Conservation (phyloP, 257 asterid species). For the Eucommia ulmoides region DNA sequence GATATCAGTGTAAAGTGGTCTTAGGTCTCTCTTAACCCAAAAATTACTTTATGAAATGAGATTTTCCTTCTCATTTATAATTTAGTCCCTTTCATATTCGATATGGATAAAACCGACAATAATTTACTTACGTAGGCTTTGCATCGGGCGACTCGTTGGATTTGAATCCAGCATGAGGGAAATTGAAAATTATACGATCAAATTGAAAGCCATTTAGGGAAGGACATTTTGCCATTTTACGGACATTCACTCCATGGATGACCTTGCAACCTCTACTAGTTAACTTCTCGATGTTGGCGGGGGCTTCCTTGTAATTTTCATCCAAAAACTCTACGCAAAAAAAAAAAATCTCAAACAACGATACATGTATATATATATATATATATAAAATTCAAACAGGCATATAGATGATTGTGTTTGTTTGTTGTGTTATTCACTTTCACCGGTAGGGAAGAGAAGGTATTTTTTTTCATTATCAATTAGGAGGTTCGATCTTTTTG, state of each 20-base stretch:
- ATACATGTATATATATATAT: too few species aligned
- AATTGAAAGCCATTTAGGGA: not conserved
- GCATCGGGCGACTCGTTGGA: conserved; percentile 1
- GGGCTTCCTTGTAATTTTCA: conserved; percentile 9
- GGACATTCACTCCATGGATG: not conserved
- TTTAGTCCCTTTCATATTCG: too few species aligned
- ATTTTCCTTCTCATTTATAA: too few species aligned
- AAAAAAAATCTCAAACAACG: too few species aligned
- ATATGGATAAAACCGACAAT: too few species aligned
- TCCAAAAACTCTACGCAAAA: not conserved
- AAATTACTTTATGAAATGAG: not conserved
- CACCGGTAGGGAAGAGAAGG: too few species aligned
- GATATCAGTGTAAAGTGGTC: too few species aligned
- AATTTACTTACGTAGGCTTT: conserved; percentile 9
- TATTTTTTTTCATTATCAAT: too few species aligned
- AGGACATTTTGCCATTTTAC: not conserved
- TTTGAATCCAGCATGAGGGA: not conserved
- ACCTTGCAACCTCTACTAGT: not conserved
- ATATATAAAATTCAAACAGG: too few species aligned
- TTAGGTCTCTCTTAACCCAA: not conserved
- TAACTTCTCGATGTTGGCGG: not conserved
- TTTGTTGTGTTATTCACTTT: too few species aligned
- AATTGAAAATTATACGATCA: not conserved
- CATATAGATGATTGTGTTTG: too few species aligned
- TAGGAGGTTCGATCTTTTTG: too few species aligned